A percentile compares a stretch with the other conserved stretches of the same genome.
phyloP scores from a whole-genome alignment of 345 rosid genomes.

The Rubroshorea leprosula region DNA sequence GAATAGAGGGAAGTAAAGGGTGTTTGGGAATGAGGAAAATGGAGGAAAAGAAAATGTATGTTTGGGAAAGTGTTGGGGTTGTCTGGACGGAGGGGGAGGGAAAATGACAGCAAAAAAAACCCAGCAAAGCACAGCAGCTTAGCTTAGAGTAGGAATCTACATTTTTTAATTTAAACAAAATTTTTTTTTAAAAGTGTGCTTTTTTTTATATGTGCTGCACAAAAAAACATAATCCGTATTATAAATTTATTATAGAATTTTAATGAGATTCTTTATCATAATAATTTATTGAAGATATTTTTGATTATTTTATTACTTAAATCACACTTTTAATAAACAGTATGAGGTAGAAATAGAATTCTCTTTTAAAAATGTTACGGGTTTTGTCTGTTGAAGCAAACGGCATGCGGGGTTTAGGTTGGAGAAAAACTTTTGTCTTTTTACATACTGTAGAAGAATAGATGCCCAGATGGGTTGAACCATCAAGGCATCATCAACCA shows the following conservation, averaged over 20 bases:
- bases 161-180: neutral
- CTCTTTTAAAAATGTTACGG: too few species aligned
- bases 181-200: neutral
- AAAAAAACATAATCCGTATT: too few species aligned
- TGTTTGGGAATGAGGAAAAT: slow-evolving; percentile 2
- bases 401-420: slow-evolving; percentile 14
- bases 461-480: neutral
- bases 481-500: neutral
- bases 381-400: slow-evolving; percentile 1
- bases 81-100: slow-evolving; percentile 6
- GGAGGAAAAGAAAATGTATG: neutral
- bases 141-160: slow-evolving; percentile 12
- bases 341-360: too few species aligned
- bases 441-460: too few species aligned
- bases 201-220: too few species aligned
- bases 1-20: neutral
- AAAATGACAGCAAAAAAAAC: slow-evolving; percentile 10
- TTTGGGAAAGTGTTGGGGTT: neutral
- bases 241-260: too few species aligned
- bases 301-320: too few species aligned
- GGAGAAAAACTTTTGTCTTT: slow-evolving; percentile 17
- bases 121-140: neutral
- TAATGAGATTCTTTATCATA: too few species aligned
- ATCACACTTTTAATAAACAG: too few species aligned
- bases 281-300: too few species aligned